Evolutionary conservation across 805 yeast genomes (phyloP), one percentile per base, ranked within the genome.

Genomic region (Debaryomyces prosopidis): DNA sequence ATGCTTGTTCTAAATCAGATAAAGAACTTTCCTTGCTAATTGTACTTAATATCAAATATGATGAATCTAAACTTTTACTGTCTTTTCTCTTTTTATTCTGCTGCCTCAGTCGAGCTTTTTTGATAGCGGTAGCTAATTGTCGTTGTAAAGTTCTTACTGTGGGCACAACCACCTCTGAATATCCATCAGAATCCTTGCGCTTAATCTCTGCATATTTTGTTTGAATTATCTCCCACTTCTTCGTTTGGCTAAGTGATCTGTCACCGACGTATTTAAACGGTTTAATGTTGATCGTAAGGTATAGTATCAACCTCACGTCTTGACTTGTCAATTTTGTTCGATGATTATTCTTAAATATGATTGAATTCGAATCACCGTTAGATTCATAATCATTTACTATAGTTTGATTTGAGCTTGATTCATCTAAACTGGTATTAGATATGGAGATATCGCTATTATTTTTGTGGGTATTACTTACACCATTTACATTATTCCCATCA

Each of bases 191-290:
- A 10, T 18, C 43, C 19, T 36, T 32, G 11, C 33, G 34, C 43
- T 62, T 62, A 23, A 45, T 42, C 14, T 54, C 52, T 16, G 56
- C 55, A 42, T 55, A 65, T 38, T 51, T 51, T 14, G 42, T 48
- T 45, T 67, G 71, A 33, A 68, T 65, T 16, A 60, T 40, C 44
- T 63, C 65, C 73, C 73, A 68, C 46, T 68, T 68, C 44, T 56
- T 58, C 10, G 69, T 65, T 47, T 68, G 73, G 27, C 60, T 55
- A 19, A 62, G 43, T 12, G 59, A 52, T 30, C 71, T 48, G 42
- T 68, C 68, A 7, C 73, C 73, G 17, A 66, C 57, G 45, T 66
- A 68, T 46, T 67, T 66, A 54, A 68, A 68, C 3, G 73, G 73
- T 43, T 66, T 66, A 28, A 65, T 55, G 20, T 56, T 51, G 18